phyloP scores from a whole-genome alignment of 2,329 filamentous ascomycete genomes.

The Septoria petroselini region DNA sequence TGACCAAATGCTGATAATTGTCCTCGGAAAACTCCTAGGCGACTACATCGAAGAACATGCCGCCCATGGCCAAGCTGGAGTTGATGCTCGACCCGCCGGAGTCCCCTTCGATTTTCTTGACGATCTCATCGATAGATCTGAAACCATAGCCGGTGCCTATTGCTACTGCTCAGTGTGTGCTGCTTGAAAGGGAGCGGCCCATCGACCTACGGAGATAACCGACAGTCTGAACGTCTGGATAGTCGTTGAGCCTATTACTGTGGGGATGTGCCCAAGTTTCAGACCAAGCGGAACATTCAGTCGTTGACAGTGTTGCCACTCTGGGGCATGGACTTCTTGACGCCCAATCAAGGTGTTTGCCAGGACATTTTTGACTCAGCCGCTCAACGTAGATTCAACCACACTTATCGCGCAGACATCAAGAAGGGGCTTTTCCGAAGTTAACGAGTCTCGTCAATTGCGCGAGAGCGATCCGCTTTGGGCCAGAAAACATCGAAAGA shows the following conservation, averaged over 20 bases:
- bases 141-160: conserved; percentile 24
- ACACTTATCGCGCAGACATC: conserved; percentile 38
- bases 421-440: conserved; percentile 38
- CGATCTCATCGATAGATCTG: conserved; percentile 19
- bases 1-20: conserved; percentile 13
- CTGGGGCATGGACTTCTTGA: conserved; percentile 45
- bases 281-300: conserved; percentile 45
- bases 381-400: conserved; percentile 38
- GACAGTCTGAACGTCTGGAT: conserved; percentile 30
- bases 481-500: conserved; percentile 41
- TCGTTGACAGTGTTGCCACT: conserved; percentile 44
- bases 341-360: conserved; percentile 44
- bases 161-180: background rate
- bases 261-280: conserved; percentile 41
- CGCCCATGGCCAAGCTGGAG: conserved; percentile 27
- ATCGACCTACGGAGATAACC: conserved; percentile 29
- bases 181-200: background rate
- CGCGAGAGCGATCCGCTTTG: conserved; percentile 41
- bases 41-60: conserved; percentile 34
- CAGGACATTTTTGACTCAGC: conserved; percentile 43
- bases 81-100: conserved; percentile 24
- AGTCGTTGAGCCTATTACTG: conserved; percentile 28
- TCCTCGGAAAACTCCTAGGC: conserved; percentile 21
- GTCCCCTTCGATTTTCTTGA: conserved; percentile 28
- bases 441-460: conserved; percentile 42